Conservation (phyloP, 352 stramenopile genomes). For the Globisporangium nunn region DNA sequence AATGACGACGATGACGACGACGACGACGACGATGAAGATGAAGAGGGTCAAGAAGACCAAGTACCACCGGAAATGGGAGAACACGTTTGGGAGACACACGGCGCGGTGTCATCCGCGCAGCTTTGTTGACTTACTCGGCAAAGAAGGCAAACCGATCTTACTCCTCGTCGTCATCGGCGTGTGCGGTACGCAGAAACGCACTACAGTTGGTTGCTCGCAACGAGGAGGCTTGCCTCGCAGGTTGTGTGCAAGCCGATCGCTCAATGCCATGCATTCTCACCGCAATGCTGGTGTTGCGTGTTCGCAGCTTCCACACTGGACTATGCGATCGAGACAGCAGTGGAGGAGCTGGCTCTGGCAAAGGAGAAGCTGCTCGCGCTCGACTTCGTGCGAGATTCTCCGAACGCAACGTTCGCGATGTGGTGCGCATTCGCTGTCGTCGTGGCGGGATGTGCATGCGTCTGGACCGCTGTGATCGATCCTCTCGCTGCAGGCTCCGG, state of each 20-base stretch:
- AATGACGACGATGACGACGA: constrained; percentile 11
- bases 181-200: constrained; percentile 20
- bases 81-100: constrained; percentile 26
- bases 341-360: constrained; percentile 13
- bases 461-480: constrained; percentile 40
- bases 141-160: constrained; percentile 46
- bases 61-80: constrained; percentile 43
- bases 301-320: constrained; percentile 42
- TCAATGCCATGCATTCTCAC: no score
- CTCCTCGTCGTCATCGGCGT: constrained; percentile 44
- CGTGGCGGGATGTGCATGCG: constrained; percentile 25
- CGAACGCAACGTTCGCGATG: constrained; percentile 15
- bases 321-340: constrained; percentile 31
- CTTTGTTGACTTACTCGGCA: constrained; percentile 33
- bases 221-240: no score
- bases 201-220: background rate
- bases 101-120: constrained; percentile 22
- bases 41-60: constrained; percentile 20
- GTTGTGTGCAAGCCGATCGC: no score
- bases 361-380: constrained; percentile 15
- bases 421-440: constrained; percentile 31
- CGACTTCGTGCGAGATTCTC: constrained; percentile 11
- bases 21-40: background rate
- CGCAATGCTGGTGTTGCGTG: no score
- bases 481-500: constrained; percentile 47